Percentiles rank a stretch among this genome's conserved stretches.
phyloP scores from a whole-genome alignment of 768 basidiomycete species.

The Pleurotus tuoliensis region DNA sequence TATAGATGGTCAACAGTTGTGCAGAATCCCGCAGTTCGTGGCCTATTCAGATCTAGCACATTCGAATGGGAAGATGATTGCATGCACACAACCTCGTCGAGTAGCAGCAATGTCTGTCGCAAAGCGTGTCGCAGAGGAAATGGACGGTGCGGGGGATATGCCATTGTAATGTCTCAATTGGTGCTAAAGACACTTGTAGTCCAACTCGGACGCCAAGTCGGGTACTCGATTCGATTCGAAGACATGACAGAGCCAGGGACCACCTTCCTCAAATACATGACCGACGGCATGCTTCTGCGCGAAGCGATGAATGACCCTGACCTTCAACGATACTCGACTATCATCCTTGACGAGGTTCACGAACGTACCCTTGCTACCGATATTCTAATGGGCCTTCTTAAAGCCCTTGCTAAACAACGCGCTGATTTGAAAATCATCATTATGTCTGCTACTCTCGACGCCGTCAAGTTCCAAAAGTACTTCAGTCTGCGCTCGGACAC shows the following conservation, averaged over 20 bases:
- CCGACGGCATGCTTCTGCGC: conserved; percentile 97
- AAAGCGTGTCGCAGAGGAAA: conserved; percentile 97
- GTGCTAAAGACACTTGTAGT: conserved; percentile 42
- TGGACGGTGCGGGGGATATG: conserved; percentile 71
- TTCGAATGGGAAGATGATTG: conserved; percentile 84
- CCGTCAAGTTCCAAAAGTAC: conserved; percentile 95
- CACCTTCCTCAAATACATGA: conserved; percentile 99
- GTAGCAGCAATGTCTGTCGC: conserved; percentile 98
- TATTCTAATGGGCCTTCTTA: conserved; percentile 96
- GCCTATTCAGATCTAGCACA: conserved; percentile 92
- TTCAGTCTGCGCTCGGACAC: conserved; percentile 52
- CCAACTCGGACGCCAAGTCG: conserved; percentile 89
- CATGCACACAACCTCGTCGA: conserved; percentile 94
- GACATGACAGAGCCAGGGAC: conserved; percentile 88
- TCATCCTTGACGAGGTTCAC: conserved; percentile 98
- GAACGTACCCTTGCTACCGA: conserved; percentile 97
- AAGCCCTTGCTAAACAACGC: conserved; percentile 75
- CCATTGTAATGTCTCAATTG: too few relatives aligned
- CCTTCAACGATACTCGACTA: conserved; percentile 88
- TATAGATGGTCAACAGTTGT: conserved; percentile 4
- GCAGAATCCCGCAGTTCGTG: conserved; percentile 94
- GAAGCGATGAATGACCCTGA: conserved; percentile 97
- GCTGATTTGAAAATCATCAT: conserved; percentile 93
- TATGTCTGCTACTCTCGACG: conserved; percentile 98
- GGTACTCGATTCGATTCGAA: conserved; percentile 98